phyloP scores from a whole-genome alignment of 2,329 filamentous ascomycete genomes.

The Harringtonia lauricola region DNA sequence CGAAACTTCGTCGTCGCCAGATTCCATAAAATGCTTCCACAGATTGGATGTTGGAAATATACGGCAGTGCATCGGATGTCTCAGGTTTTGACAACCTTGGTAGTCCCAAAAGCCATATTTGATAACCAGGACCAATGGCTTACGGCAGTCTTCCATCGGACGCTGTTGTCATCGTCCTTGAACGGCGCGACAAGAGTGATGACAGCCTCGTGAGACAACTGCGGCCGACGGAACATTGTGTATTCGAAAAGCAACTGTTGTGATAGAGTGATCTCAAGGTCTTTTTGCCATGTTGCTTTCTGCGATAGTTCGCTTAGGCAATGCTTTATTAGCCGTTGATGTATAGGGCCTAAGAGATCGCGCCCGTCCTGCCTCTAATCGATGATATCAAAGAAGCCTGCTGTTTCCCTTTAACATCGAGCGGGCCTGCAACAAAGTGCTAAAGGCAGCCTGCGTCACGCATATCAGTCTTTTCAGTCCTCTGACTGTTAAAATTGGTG shows the following conservation, averaged over 20 bases:
- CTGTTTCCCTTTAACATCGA: slow-evolving; percentile 12
- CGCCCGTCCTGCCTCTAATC: slow-evolving; percentile 17
- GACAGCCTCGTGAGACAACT: background rate
- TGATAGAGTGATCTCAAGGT: slow-evolving; percentile 9
- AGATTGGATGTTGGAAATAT: too few species aligned
- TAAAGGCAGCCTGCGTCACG: slow-evolving; percentile 27
- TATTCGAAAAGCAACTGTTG: slow-evolving; percentile 16
- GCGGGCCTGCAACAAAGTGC: slow-evolving; percentile 29
- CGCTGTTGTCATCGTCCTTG: background rate
- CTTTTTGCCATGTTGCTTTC: slow-evolving; percentile 7
- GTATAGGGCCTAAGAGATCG: slow-evolving; percentile 23
- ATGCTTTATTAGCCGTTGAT: slow-evolving; percentile 27
- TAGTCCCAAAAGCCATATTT: too few species aligned
- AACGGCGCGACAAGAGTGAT: background rate
- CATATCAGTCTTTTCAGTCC: slow-evolving; percentile 17
- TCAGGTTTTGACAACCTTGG: too few species aligned
- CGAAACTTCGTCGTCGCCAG: too few species aligned
- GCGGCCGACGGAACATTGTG: slow-evolving; percentile 4
- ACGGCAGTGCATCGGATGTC: too few species aligned
- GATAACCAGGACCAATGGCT: too few species aligned
- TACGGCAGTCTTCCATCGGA: background rate
- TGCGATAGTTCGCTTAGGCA: slow-evolving; percentile 21
- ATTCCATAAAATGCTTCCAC: too few species aligned
- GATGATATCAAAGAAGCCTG: slow-evolving; percentile 19
- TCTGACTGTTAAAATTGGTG: slow-evolving; percentile 16